Evolutionary conservation across 768 basidiomycete genomes (phyloP).

Genomic region (Royoungia palumana): DNA sequence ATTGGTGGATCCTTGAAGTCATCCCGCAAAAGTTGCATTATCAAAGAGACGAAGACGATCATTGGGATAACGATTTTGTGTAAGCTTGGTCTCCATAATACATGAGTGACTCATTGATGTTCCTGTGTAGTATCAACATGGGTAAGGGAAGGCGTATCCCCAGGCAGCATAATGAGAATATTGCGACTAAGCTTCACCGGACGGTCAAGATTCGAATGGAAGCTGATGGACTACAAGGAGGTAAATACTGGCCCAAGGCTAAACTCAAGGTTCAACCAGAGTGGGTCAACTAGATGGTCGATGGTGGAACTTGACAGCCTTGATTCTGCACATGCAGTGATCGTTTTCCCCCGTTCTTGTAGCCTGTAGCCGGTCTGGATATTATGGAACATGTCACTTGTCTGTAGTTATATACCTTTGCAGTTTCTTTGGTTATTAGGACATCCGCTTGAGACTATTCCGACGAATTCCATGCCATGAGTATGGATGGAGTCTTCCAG

Average conservation of each 20-base stretch:
- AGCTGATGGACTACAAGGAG: conserved; percentile 33
- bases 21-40: conserved; percentile 37
- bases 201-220: conserved; percentile 52
- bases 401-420: too few species aligned
- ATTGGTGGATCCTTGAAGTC: conserved; percentile 69
- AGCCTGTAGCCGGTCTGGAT: background rate
- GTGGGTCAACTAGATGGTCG: conserved; percentile 38
- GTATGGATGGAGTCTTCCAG: too few species aligned
- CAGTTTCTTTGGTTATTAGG: too few species aligned
- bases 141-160: conserved; percentile 43
- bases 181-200: conserved; percentile 47
- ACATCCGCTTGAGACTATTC: too few species aligned
- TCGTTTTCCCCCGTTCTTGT: background rate
- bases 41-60: conserved; percentile 23
- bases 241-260: conserved; percentile 41
- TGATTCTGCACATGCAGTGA: background rate
- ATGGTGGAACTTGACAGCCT: background rate
- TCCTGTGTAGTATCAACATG: conserved; percentile 31
- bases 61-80: conserved; percentile 15
- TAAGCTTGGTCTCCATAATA: conserved; percentile 5
- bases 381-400: too few species aligned
- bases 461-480: too few species aligned
- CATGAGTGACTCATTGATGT: background rate
- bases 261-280: conserved; percentile 34
- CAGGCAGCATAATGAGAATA: conserved; percentile 32